These are phyloP conservation scores for Fusarium xyrophilum DNA, from an alignment of 2,329 filamentous ascomycete species.

Conservation along the genomic window DNA sequence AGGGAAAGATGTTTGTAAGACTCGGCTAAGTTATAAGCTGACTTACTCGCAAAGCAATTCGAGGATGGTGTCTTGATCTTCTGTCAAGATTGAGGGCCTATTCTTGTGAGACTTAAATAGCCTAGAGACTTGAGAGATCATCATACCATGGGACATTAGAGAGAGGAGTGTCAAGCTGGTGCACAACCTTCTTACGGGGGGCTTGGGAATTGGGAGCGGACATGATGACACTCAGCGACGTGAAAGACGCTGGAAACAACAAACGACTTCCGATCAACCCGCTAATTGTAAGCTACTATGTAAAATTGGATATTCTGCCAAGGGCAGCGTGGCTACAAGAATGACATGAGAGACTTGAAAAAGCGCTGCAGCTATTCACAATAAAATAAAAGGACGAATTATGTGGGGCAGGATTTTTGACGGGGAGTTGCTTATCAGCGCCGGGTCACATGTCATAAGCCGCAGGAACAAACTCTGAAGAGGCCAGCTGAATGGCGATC, in stretches of 20 bases:
- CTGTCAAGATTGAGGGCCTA: conserved; percentile 66
- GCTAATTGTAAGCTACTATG: not conserved
- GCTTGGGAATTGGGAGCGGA: conserved; percentile 33
- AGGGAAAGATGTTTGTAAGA: not conserved
- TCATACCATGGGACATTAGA: conserved; percentile 65
- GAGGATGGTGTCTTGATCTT: conserved; percentile 69
- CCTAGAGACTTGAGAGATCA: not conserved
- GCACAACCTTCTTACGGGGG: conserved; percentile 63
- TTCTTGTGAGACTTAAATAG: not conserved
- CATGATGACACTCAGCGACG: conserved; percentile 30
- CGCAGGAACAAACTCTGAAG: conserved; percentile 18
- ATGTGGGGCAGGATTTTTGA: conserved; percentile 21
- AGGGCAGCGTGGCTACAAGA: not conserved
- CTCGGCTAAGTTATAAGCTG: not conserved
- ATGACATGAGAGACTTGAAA: conserved; percentile 1
- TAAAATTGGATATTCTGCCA: not conserved
- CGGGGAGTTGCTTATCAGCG: conserved; percentile 32
- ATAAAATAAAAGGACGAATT: not conserved
- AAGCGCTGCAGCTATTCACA: conserved; percentile 23
- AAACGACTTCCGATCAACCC: too few species aligned
- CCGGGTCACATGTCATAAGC: conserved; percentile 11
- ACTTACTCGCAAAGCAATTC: conserved; percentile 71
- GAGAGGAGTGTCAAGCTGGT: conserved; percentile 71
- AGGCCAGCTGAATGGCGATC: conserved; percentile 4
- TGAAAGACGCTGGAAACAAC: not conserved